These are phyloP conservation scores for Pluteus cervinus DNA, from an alignment of 768 basidiomycete genomes.

Conservation along the genomic window DNA sequence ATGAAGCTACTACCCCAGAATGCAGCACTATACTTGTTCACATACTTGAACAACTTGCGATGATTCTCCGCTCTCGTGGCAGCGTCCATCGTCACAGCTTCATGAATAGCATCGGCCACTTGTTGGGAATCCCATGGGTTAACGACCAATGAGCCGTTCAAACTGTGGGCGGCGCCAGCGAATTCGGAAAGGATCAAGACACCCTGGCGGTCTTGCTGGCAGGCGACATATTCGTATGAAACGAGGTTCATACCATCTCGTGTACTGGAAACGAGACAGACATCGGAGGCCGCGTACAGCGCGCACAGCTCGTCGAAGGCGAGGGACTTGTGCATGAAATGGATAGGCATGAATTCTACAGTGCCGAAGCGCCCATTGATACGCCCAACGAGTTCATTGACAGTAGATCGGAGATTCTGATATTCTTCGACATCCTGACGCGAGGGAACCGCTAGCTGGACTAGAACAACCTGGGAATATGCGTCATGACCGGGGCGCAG, in stretches of 20 bases:
- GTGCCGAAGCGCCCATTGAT: constrained; percentile 99
- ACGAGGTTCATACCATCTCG: constrained; percentile 99
- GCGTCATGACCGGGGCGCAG: background rate
- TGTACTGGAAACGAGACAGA: constrained; percentile 91
- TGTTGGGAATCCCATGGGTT: constrained; percentile 99
- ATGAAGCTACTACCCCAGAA: constrained; percentile 93
- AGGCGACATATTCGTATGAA: constrained; percentile 97
- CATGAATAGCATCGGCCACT: constrained; percentile 95
- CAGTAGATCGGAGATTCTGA: constrained; percentile 91
- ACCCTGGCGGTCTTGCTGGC: constrained; percentile 88
- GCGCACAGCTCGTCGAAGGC: constrained; percentile 94
- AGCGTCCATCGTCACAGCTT: constrained; percentile 85
- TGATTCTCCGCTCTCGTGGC: constrained; percentile 88
- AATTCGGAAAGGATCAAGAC: constrained; percentile 99
- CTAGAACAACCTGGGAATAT: constrained; percentile 72
- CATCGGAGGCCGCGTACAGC: constrained; percentile 95
- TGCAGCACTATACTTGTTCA: constrained; percentile 89
- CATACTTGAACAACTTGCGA: constrained; percentile 93
- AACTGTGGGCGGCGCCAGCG: constrained; percentile 91
- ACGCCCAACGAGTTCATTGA: constrained; percentile 96
- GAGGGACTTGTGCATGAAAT: constrained; percentile 97
- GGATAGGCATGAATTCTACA: constrained; percentile 99
- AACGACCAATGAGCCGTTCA: constrained; percentile 95
- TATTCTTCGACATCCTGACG: constrained; percentile 99
- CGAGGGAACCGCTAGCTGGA: constrained; percentile 95